A percentile compares a stretch with the other conserved stretches of the same genome.
Evolutionary conservation across 1,284 basidiomycete genomes (phyloP).

Genomic region (Ganoderma multipileum): DNA sequence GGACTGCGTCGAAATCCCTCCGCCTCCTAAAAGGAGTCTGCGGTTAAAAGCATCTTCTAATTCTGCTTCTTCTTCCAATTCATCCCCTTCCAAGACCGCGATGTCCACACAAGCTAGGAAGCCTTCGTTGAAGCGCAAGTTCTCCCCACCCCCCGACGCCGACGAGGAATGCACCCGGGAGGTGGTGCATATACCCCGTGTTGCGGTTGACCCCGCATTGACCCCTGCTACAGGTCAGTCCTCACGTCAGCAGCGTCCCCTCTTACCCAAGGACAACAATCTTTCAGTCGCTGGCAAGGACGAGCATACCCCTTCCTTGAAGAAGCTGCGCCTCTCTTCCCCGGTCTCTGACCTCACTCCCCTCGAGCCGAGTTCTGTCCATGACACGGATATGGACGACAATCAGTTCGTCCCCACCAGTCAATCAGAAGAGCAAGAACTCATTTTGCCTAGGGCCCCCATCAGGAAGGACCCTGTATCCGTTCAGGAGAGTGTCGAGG

Average conservation of each 20-base stretch:
- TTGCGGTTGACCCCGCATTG: slow-evolving; percentile 5
- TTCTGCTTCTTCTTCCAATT: slow-evolving; percentile 12
- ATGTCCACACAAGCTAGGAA: slow-evolving; percentile 13
- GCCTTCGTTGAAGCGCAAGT: slow-evolving; percentile 34
- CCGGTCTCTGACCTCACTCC: slow-evolving; percentile 25
- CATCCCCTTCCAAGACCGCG: neutral
- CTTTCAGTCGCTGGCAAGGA: slow-evolving; percentile 12
- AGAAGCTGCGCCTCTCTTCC: slow-evolving; percentile 31
- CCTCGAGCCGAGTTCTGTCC: slow-evolving; percentile 22
- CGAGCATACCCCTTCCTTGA: slow-evolving; percentile 21
- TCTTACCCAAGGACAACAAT: slow-evolving; percentile 20
- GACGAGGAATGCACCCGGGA: slow-evolving; percentile 15
- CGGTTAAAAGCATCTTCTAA: slow-evolving; percentile 4
- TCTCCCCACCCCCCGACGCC: slow-evolving; percentile 19
- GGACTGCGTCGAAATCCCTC: slow-evolving; percentile 22
- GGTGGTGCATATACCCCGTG: slow-evolving; percentile 12
- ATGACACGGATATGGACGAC: slow-evolving; percentile 37
- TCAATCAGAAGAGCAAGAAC: slow-evolving; percentile 71
- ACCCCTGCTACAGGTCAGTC: slow-evolving; percentile 16
- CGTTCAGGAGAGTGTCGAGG: slow-evolving; percentile 48
- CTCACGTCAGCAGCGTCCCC: neutral
- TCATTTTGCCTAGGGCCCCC: slow-evolving; percentile 42
- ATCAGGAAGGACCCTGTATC: slow-evolving; percentile 36
- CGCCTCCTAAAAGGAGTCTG: slow-evolving; percentile 11
- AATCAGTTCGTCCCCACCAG: slow-evolving; percentile 65